Evolutionary conservation across 2,329 filamentous ascomycete species (phyloP).

Genomic region (Aspergillus japonicus): DNA sequence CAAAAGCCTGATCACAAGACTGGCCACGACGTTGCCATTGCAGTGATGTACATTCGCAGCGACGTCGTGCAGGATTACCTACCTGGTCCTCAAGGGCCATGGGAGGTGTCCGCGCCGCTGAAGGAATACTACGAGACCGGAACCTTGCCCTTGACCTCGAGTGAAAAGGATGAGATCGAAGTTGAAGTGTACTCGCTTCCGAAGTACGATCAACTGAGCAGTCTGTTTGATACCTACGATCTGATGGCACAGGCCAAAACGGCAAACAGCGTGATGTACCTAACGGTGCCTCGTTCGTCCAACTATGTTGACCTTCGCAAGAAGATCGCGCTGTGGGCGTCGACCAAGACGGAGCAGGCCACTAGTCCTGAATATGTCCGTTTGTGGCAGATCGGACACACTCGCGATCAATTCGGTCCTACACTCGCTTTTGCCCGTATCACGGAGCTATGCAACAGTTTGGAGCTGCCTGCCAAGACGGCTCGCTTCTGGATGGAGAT

Average conservation of each 20-base stretch:
- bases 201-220: slow-evolving; percentile 33
- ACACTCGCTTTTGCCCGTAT: slow-evolving; percentile 37
- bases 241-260: slow-evolving; percentile 41
- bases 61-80: slow-evolving; percentile 46
- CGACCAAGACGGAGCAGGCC: slow-evolving; percentile 21
- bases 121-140: slow-evolving; percentile 42
- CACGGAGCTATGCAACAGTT: slow-evolving; percentile 30
- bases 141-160: slow-evolving; percentile 16
- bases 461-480: slow-evolving; percentile 28
- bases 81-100: slow-evolving; percentile 47
- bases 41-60: slow-evolving; percentile 56
- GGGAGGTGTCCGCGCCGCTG: slow-evolving; percentile 46
- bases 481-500: slow-evolving; percentile 42
- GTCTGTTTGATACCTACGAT: slow-evolving; percentile 46
- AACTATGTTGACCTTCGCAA: slow-evolving; percentile 39
- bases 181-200: slow-evolving; percentile 43
- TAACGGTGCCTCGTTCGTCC: slow-evolving; percentile 35
- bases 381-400: slow-evolving; percentile 42
- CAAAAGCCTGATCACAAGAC: slow-evolving; percentile 45
- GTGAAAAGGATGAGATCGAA: slow-evolving; percentile 27
- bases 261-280: slow-evolving; percentile 34
- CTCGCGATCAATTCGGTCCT: slow-evolving; percentile 32
- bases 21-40: slow-evolving; percentile 52
- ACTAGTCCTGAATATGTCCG: slow-evolving; percentile 37
- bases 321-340: slow-evolving; percentile 35